Base-by-base conservation (phyloP, 331 rosid species). In the Cydonia oblonga region DNA sequence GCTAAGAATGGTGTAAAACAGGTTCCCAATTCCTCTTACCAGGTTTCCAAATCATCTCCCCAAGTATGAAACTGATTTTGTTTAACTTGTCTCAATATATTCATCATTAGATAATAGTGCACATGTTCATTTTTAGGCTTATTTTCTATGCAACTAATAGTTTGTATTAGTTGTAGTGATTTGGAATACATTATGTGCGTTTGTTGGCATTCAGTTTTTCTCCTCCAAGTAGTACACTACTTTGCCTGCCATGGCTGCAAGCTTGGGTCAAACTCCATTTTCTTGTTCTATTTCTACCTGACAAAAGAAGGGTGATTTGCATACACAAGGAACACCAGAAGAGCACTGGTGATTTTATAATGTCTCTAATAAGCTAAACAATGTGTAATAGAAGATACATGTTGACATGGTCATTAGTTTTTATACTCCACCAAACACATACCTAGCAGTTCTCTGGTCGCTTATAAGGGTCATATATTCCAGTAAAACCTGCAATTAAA, bases 381-480 rank as follows among this genome's bases (percentile, higher is more conserved):
- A 28, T 64, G 40, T 19, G 24, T 16, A 28, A 11, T 16, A 42
- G 57, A 11, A 51, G n/a, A 42, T 77, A 4, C 59, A 58, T 13
- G 49, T 2, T 6, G 24, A 33, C n/a, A 51, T 2, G 10, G 16
- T 33, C 19, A 12, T 19, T 24, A 14, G 28, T 73, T 72, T 73
- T 18, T 44, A 35, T 42, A 14, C 63, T 4, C 22, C 63, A 75
- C 78, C 46, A 20, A 57, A 70, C 32, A 75, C 49, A 49, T 85
- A 91, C 97, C 97, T 91, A 93, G 23, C 96, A 87, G 62, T 87
- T 89, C 35, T 86, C 23, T 13, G 96, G 97, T 57, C 85, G 82
- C 70, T 91, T 96, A 24, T 89, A 91, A 12, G 93, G 93, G 78
- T 91, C 97, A 62, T 91, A 93, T 12, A 89, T 89, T 81, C 96